Conservation (phyloP, 2,329 filamentous ascomycete genomes). For the Colletotrichum graminicola region DNA sequence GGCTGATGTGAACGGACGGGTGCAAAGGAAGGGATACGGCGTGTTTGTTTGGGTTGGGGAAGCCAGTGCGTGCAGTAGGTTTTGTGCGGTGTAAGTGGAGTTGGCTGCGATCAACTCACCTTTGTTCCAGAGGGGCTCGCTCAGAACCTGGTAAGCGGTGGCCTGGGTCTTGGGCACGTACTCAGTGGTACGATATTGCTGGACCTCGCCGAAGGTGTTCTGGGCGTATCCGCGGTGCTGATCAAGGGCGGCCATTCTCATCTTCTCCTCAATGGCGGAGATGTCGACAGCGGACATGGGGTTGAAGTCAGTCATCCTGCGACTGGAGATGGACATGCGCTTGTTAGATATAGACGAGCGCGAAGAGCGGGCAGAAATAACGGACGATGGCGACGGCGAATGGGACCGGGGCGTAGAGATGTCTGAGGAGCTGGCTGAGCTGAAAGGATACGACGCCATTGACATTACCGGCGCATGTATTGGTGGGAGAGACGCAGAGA, state of each 20-base stretch:
- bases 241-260: conserved; percentile 72
- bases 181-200: conserved; percentile 66
- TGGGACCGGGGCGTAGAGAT: conserved; percentile 67
- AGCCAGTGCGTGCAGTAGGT: conserved; percentile 35
- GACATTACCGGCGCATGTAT: conserved; percentile 42
- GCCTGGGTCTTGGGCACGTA: conserved; percentile 66
- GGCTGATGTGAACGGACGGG: conserved; percentile 31
- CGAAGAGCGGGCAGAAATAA: conserved; percentile 61
- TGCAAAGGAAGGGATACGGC: conserved; percentile 38
- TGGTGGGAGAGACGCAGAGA: conserved; percentile 40
- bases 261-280: conserved; percentile 67
- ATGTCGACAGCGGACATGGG: conserved; percentile 70
- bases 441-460: conserved; percentile 53
- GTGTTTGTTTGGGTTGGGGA: conserved; percentile 38
- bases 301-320: conserved; percentile 65
- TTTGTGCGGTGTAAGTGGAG: conserved; percentile 40
- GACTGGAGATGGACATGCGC: conserved; percentile 63
- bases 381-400: conserved; percentile 62
- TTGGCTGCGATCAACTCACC: conserved; percentile 56
- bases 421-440: conserved; percentile 62
- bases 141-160: conserved; percentile 71
- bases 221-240: conserved; percentile 71
- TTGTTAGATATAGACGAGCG: conserved; percentile 65
- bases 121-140: conserved; percentile 75
- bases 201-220: conserved; percentile 67